Evolutionary conservation across 371 early-diverging fungal genomes (phyloP).

Genomic region (Lichtheimia corymbifera): DNA sequence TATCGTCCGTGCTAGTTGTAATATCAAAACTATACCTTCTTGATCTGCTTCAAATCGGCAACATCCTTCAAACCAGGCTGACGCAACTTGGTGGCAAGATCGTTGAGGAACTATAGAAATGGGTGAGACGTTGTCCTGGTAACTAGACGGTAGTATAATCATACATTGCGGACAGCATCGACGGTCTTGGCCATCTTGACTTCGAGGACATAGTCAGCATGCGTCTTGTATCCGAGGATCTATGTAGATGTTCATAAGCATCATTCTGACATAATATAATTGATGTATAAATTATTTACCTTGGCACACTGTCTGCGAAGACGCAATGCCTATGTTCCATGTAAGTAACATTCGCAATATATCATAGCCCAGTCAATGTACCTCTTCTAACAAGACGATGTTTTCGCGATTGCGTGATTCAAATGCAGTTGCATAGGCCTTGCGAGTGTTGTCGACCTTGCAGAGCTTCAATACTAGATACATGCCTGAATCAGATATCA

Average conservation of each 20-base stretch:
- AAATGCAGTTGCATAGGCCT: slow-evolving; percentile 49
- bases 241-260: slow-evolving; percentile 9
- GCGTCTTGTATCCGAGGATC: slow-evolving; percentile 75
- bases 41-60: slow-evolving; percentile 53
- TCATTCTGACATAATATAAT: background rate
- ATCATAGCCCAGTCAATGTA: slow-evolving; percentile 13
- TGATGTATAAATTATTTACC: slow-evolving; percentile 12
- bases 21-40: slow-evolving; percentile 36
- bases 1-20: background rate
- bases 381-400: slow-evolving; percentile 54
- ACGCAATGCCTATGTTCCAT: slow-evolving; percentile 43
- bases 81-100: slow-evolving; percentile 59
- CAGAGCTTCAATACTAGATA: slow-evolving; percentile 54
- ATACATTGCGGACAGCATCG: slow-evolving; percentile 57
- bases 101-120: slow-evolving; percentile 60
- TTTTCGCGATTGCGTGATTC: slow-evolving; percentile 66
- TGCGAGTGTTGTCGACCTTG: slow-evolving; percentile 64
- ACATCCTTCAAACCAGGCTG: slow-evolving; percentile 65
- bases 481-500: background rate
- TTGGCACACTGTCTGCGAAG: slow-evolving; percentile 63
- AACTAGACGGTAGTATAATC: background rate
- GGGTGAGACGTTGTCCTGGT: background rate
- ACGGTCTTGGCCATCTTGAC: slow-evolving; percentile 86
- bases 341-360: slow-evolving; percentile 4
- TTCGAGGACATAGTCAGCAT: slow-evolving; percentile 76